phyloP scores from a whole-genome alignment of 176 grass and related monocot genomes.

The Hsuehochloa calcarea region DNA sequence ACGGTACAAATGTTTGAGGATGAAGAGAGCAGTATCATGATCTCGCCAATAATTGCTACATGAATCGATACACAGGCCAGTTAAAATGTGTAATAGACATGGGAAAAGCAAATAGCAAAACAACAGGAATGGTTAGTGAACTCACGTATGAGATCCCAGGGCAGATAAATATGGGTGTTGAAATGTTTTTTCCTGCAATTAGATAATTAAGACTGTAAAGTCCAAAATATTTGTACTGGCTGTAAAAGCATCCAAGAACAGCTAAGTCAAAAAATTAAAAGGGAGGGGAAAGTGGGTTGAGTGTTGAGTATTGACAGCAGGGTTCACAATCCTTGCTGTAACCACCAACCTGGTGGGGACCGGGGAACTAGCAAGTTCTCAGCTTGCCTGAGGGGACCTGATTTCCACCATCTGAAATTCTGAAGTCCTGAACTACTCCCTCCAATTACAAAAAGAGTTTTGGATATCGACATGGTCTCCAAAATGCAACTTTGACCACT shows the following conservation, averaged over 20 bases:
- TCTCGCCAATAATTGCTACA: constrained; percentile 97
- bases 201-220: constrained; percentile 11
- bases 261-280: not conserved
- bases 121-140: constrained; percentile 25
- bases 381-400: not conserved
- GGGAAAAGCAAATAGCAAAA: constrained; percentile 9
- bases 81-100: constrained; percentile 10
- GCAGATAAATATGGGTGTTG: constrained; percentile 86
- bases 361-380: not conserved
- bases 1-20: constrained; percentile 88
- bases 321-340: not conserved
- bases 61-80: not conserved
- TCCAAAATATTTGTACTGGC: not conserved
- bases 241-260: not conserved
- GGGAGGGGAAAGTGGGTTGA: not conserved
- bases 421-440: not conserved
- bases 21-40: constrained; percentile 93
- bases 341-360: not conserved
- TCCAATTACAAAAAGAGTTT: not conserved
- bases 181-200: constrained; percentile 92
- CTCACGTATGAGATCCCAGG: constrained; percentile 93
- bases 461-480: no score
- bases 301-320: not conserved
- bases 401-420: not conserved
- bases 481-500: no score